A percentile compares a stretch with the other conserved stretches of the same genome.
Conservation (phyloP, 2,329 filamentous ascomycete genomes). For the Mollisiaceae sp. region DNA sequence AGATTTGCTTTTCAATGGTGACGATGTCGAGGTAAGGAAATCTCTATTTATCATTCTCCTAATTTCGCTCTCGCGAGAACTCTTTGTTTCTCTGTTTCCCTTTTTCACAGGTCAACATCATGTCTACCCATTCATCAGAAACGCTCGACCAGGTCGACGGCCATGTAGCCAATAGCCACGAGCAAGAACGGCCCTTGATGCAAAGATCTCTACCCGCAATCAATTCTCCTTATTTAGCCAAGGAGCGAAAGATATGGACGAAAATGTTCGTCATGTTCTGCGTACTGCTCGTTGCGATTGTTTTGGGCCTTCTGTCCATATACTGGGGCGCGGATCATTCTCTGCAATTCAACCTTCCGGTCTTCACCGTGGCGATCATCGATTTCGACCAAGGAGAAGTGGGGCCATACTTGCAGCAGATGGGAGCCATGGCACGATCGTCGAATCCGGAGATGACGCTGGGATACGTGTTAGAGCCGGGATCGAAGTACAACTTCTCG, state of each 20-base stretch:
- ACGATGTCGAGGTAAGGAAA: neutral
- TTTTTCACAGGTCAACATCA: neutral
- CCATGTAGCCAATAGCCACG: neutral
- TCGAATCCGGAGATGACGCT: constrained; percentile 22
- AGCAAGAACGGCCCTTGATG: constrained; percentile 15
- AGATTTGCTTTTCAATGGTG: neutral
- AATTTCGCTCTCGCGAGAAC: neutral
- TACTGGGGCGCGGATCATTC: constrained; percentile 32
- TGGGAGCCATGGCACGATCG: constrained; percentile 19
- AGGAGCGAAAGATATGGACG: constrained; percentile 27
- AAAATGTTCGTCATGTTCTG: constrained; percentile 27
- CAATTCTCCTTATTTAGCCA: constrained; percentile 21
- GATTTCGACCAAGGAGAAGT: constrained; percentile 32
- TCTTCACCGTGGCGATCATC: constrained; percentile 29
- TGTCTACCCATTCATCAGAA: constrained; percentile 12
- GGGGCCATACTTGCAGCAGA: constrained; percentile 25
- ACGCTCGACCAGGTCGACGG: neutral
- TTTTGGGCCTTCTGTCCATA: constrained; percentile 30
- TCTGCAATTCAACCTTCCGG: constrained; percentile 25
- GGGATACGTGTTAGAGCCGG: constrained; percentile 24
- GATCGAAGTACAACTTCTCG: constrained; percentile 20
- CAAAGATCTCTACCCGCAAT: constrained; percentile 22
- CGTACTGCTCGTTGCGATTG: constrained; percentile 24
- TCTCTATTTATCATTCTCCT: neutral
- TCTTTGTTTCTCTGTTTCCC: neutral